A percentile compares a stretch with the other conserved stretches of the same genome.
These are phyloP conservation scores for Yamadazyma pseudoaaseri DNA, from an alignment of 1,139 yeast genomes.

Conservation along the genomic window DNA sequence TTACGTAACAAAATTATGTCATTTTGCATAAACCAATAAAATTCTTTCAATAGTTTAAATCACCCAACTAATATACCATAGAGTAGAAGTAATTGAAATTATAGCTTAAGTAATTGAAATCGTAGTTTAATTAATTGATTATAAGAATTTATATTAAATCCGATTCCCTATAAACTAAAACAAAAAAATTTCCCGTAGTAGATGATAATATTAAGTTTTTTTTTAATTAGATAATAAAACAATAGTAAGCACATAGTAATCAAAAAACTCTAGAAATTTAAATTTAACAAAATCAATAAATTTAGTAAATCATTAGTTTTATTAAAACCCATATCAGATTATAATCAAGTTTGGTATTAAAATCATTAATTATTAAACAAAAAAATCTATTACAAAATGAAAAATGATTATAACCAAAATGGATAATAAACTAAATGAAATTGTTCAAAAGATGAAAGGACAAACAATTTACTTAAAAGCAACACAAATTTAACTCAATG, in stretches of 20 bases:
- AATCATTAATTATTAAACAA: conserved; percentile 1
- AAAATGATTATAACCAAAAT: not conserved
- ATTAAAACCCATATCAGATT: not conserved
- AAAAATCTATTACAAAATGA: not conserved
- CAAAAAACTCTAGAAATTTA: not conserved
- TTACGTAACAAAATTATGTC: too few relatives aligned
- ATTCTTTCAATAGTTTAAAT: too few relatives aligned
- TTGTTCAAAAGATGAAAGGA: too few relatives aligned
- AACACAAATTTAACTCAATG: too few relatives aligned
- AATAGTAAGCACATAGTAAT: conserved; percentile 1
- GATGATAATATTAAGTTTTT: conserved; percentile 10
- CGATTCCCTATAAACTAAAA: conserved; percentile 8
- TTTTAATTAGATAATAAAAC: conserved; percentile 4
- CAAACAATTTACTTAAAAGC: too few relatives aligned
- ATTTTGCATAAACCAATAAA: too few relatives aligned
- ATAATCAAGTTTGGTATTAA: not conserved
- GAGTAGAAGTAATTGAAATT: too few relatives aligned
- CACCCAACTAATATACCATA: too few relatives aligned
- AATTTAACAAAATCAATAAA: not conserved
- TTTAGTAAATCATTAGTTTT: conserved; percentile 1
- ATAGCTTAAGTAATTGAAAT: too few relatives aligned
- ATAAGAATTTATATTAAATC: conserved; percentile 9
- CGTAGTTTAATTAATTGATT: too few relatives aligned
- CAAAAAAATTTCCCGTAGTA: conserved; percentile 11
- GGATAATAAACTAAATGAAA: too few relatives aligned